phyloP scores from a whole-genome alignment of 106 monocot species.

The Platanthera zijinensis region DNA sequence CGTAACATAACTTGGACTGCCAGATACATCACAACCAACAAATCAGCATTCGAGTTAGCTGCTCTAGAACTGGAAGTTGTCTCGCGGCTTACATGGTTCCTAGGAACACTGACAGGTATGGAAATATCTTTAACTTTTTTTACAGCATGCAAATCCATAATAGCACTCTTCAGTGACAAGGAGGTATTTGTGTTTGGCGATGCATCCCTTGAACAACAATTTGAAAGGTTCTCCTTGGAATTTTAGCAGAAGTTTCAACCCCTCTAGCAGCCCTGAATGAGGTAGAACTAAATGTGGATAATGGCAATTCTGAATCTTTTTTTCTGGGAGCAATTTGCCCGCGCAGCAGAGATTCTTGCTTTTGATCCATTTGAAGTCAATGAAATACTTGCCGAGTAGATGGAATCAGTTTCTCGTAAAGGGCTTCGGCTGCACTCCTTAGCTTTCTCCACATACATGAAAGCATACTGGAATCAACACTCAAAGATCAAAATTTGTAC shows the following conservation, averaged over 20 bases:
- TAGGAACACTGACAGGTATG: slow-evolving; percentile 46
- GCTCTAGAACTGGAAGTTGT: slow-evolving; percentile 15
- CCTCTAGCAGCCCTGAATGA: slow-evolving; percentile 18
- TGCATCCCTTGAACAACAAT: slow-evolving; percentile 20
- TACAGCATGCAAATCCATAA: slow-evolving; percentile 12
- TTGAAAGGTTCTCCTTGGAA: slow-evolving; percentile 14
- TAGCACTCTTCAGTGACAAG: slow-evolving; percentile 19
- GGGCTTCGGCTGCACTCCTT: slow-evolving; percentile 24
- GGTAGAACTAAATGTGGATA: slow-evolving; percentile 27
- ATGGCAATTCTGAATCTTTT: slow-evolving; percentile 28
- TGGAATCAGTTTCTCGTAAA: slow-evolving; percentile 13
- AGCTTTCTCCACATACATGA: slow-evolving; percentile 22
- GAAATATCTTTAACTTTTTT: slow-evolving; percentile 31
- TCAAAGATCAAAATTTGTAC: background rate
- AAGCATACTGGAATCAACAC: slow-evolving; percentile 12
- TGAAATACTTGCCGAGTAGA: slow-evolving; percentile 15
- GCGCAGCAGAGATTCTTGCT: slow-evolving; percentile 13
- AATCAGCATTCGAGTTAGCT: slow-evolving; percentile 7
- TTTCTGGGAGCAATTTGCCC: slow-evolving; percentile 12
- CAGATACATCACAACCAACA: background rate
- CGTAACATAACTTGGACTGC: slow-evolving; percentile 10
- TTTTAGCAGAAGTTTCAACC: slow-evolving; percentile 17
- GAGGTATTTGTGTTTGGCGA: slow-evolving; percentile 16
- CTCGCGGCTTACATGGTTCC: slow-evolving; percentile 23
- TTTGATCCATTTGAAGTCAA: slow-evolving; percentile 22